These are phyloP conservation scores for Cadophora sp. DNA, from an alignment of 2,329 filamentous ascomycete species.

Conservation along the genomic window DNA sequence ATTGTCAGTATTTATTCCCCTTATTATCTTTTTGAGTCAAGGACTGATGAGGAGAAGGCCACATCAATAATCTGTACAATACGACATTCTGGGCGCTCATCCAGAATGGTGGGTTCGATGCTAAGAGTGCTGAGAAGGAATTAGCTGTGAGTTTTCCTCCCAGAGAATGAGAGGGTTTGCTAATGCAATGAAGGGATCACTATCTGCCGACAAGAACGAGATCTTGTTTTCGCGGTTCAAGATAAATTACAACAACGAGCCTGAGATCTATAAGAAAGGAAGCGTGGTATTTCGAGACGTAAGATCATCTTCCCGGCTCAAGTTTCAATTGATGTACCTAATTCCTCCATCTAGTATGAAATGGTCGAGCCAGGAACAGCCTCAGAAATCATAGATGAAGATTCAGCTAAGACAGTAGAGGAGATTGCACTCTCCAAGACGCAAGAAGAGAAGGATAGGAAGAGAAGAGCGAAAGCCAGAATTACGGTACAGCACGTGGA, in stretches of 20 bases:
- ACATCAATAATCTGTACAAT: slow-evolving; percentile 99
- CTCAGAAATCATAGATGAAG: slow-evolving; percentile 51
- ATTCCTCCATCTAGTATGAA: slow-evolving; percentile 63
- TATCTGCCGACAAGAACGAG: slow-evolving; percentile 92
- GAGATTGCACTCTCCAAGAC: slow-evolving; percentile 71
- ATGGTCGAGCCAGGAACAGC: slow-evolving; percentile 62
- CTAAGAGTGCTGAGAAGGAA: slow-evolving; percentile 79
- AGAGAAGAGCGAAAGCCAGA: slow-evolving; percentile 78
- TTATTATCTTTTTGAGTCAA: neutral
- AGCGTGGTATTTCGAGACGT: slow-evolving; percentile 84
- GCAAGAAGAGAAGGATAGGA: slow-evolving; percentile 84
- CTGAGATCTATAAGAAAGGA: slow-evolving; percentile 90
- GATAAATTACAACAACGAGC: slow-evolving; percentile 98
- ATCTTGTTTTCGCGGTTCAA: slow-evolving; percentile 87
- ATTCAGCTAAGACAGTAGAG: slow-evolving; percentile 56
- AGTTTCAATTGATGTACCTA: neutral
- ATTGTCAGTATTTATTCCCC: slow-evolving; percentile 68
- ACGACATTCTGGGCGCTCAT: slow-evolving; percentile 95
- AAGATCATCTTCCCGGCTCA: slow-evolving; percentile 21
- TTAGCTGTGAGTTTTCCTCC: slow-evolving; percentile 66
- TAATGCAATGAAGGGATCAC: slow-evolving; percentile 67
- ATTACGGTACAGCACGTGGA: slow-evolving; percentile 88
- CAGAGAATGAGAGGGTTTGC: neutral
- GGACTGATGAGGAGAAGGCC: slow-evolving; percentile 59
- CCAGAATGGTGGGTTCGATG: slow-evolving; percentile 75